These are phyloP conservation scores for Thalassiosira profunda DNA, from an alignment of 108 stramenopile species.

Conservation along the genomic window DNA sequence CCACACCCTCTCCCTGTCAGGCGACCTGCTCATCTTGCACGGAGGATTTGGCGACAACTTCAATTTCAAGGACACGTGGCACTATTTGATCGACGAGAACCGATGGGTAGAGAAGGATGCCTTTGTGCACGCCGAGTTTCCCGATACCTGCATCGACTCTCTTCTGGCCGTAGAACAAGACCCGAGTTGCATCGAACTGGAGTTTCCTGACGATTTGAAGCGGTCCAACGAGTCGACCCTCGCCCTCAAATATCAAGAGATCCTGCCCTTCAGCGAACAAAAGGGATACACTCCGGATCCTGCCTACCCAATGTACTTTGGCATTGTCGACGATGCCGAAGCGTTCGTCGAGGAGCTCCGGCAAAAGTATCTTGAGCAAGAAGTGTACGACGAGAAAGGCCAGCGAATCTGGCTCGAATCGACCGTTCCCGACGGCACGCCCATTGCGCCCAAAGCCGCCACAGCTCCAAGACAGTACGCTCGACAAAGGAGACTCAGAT, in stretches of 20 bases:
- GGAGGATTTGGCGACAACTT: conserved; percentile 79
- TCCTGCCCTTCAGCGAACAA: conserved; percentile 44
- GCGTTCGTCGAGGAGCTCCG: conserved; percentile 34
- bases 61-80: conserved; percentile 86
- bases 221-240: conserved; percentile 42
- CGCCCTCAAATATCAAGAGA: conserved; percentile 44
- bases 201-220: conserved; percentile 52
- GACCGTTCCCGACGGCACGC: conserved; percentile 53
- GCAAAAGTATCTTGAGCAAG: conserved; percentile 34
- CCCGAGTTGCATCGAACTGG: conserved; percentile 60
- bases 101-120: conserved; percentile 73
- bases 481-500: conserved; percentile 12
- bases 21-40: conserved; percentile 62
- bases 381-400: too few species aligned
- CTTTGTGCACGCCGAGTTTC: conserved; percentile 76
- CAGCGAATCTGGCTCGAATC: too few species aligned
- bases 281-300: conserved; percentile 42
- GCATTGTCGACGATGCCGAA: conserved; percentile 61
- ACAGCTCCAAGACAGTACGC: conserved; percentile 74
- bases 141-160: conserved; percentile 79
- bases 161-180: conserved; percentile 35
- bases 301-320: conserved; percentile 50
- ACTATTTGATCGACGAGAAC: conserved; percentile 68
- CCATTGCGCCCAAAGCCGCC: conserved; percentile 74
- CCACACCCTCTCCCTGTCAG: conserved; percentile 31